Conservation (phyloP, 2,329 filamentous ascomycete species). For the Colletotrichum noveboracense region DNA sequence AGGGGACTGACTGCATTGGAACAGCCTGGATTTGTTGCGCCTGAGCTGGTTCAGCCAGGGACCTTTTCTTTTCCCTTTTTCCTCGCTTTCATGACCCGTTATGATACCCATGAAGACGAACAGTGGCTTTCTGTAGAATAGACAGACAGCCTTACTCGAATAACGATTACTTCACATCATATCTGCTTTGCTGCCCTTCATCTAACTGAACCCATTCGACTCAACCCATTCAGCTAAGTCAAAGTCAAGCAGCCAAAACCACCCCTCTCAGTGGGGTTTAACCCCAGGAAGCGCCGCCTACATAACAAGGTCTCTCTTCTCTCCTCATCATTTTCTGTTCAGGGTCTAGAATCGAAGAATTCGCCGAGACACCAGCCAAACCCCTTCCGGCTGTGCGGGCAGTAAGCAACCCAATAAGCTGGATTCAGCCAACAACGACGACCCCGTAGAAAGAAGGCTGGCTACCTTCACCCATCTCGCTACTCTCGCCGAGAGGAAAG, state of each 20-base stretch:
- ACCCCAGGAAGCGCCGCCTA: not conserved
- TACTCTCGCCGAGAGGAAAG: not conserved
- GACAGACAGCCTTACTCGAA: not conserved
- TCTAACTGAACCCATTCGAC: not conserved
- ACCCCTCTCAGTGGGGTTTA: not conserved
- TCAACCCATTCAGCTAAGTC: not conserved
- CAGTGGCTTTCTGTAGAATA: not conserved
- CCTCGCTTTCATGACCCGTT: slow-evolving; percentile 4
- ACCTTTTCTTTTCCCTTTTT: not conserved
- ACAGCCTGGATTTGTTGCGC: not conserved
- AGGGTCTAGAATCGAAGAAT: not conserved
- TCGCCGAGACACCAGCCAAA: slow-evolving; percentile 1
- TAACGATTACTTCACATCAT: not conserved
- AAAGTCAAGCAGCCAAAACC: not conserved
- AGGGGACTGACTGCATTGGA: not conserved
- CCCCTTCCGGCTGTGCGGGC: not conserved
- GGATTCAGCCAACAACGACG: not conserved
- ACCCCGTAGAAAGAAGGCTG: not conserved
- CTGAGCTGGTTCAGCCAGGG: not conserved
- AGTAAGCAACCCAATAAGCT: not conserved
- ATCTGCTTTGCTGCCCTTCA: not conserved
- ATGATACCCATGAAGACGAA: slow-evolving; percentile 13
- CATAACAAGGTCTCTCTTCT: not conserved
- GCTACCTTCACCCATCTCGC: not conserved
- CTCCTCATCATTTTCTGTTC: not conserved